Conservation (phyloP, 768 basidiomycete genomes). For the Ephemerocybe angulata region DNA sequence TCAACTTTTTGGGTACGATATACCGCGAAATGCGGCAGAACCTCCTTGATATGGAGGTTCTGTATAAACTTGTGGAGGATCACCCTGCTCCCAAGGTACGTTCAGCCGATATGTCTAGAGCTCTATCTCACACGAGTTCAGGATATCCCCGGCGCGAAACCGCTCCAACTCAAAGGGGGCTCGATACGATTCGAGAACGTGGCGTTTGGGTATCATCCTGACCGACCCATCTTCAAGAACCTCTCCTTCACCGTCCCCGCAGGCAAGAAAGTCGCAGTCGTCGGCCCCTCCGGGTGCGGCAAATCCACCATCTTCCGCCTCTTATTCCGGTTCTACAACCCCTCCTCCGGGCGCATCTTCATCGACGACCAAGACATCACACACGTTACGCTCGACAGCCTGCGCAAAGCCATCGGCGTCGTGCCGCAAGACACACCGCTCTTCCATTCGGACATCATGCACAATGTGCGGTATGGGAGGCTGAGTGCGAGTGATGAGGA, state of each 20-base stretch:
- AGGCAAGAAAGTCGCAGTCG: slow-evolving; percentile 95
- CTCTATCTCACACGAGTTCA: slow-evolving; percentile 24
- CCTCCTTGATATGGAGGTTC: slow-evolving; percentile 92
- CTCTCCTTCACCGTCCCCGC: slow-evolving; percentile 90
- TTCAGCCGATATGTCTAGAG: background rate
- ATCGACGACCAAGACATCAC: slow-evolving; percentile 87
- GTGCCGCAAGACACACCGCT: slow-evolving; percentile 98
- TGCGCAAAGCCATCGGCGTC: slow-evolving; percentile 80
- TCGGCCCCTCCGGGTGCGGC: slow-evolving; percentile 95
- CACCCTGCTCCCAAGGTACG: slow-evolving; percentile 66
- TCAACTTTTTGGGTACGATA: slow-evolving; percentile 96
- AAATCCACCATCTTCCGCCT: slow-evolving; percentile 97
- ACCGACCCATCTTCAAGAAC: slow-evolving; percentile 85
- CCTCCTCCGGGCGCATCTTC: slow-evolving; percentile 71
- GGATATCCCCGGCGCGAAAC: slow-evolving; percentile 67
- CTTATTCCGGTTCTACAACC: slow-evolving; percentile 92
- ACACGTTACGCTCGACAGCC: slow-evolving; percentile 62
- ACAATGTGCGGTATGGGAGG: slow-evolving; percentile 92
- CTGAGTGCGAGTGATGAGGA: slow-evolving; percentile 87
- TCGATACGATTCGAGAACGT: slow-evolving; percentile 92
- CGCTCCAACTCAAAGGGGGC: slow-evolving; percentile 72
- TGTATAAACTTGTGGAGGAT: slow-evolving; percentile 86
- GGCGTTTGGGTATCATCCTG: slow-evolving; percentile 86
- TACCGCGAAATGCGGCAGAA: slow-evolving; percentile 97
- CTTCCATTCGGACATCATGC: slow-evolving; percentile 93